Evolutionary conservation across 495 filamentous ascomycete genomes (phyloP), one percentile per base, ranked within the genome.

Genomic region (Hypoxylon crocopeplum): DNA sequence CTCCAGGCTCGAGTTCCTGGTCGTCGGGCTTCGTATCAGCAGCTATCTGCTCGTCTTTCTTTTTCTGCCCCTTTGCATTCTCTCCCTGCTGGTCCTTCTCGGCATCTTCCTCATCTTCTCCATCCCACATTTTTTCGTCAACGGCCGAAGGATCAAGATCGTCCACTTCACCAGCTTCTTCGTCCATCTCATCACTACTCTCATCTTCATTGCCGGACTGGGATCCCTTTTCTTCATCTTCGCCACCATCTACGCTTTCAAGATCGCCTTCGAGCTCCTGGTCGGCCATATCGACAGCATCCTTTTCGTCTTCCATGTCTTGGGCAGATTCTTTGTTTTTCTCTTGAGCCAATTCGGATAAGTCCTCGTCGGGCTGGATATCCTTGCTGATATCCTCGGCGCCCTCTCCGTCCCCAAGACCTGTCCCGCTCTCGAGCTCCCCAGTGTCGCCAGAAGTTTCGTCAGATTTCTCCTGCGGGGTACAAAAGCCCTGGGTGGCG

Each of bases 91-190:
- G 89, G 39, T 97, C 90, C 63, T 93, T 93, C 47, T 91, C 86
- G 22, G 88, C 78, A 11, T 87, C 77, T 12, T 92, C 87, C 42
- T 91, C 88, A 13, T 82, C 84, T 36, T 83, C 84, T 7, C 89
- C 92, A 72, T 98, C 92, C 94, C 94, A 98, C 78, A 97, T 88
- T 77, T 97, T 98, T 74, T 98, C 94, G 70, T 98, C 94, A 1
- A 98, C 87, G 12, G 92, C 91, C 13, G 85, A 87, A 5, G 90
- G 86, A 61, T 95, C 92, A 15, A 96, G 77, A 61, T 93, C 91
- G 77, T 96, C 88, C 5, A 98, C 91, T 69, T 89, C 87, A 4
- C 92, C 95, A 7, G 86, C 80, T 75, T 97, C 89, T 65, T 97
- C 93, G 54, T 97, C 92, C 59, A 95, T 84, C 49, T 88, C 85